Conservation (phyloP, 2,329 filamentous ascomycete species). For the Ophiocordyceps camponoti-leonardi region DNA sequence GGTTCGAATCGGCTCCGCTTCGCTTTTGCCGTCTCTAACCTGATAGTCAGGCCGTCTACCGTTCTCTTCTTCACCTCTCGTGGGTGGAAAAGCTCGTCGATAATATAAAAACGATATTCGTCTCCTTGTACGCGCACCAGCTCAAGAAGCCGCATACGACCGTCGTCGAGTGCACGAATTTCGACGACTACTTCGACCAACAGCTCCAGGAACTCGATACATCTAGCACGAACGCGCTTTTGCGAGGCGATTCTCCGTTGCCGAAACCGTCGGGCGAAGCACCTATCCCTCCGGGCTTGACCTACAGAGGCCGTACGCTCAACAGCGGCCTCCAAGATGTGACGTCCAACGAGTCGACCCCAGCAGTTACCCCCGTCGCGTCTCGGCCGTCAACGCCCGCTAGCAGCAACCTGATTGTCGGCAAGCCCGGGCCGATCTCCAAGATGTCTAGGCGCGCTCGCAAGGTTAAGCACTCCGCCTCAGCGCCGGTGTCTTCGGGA, state of each 20-base stretch:
- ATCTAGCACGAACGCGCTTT: conserved; percentile 17
- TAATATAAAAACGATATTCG: conserved; percentile 83
- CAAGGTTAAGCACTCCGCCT: conserved; percentile 47
- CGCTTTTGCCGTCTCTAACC: neutral
- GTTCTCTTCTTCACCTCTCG: conserved; percentile 81
- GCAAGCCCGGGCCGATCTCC: conserved; percentile 54
- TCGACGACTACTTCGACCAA: conserved; percentile 89
- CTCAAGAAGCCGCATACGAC: conserved; percentile 67
- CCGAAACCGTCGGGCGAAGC: conserved; percentile 9
- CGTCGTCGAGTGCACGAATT: conserved; percentile 58
- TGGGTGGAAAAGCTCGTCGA: conserved; percentile 97
- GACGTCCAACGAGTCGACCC: conserved; percentile 50
- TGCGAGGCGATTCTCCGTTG: conserved; percentile 17
- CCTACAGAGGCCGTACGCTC: conserved; percentile 19
- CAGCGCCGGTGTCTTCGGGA: conserved; percentile 58
- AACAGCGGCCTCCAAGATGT: conserved; percentile 16
- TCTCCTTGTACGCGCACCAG: conserved; percentile 78
- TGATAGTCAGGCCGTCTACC: conserved; percentile 66
- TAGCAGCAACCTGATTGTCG: conserved; percentile 45
- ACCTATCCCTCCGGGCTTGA: conserved; percentile 18
- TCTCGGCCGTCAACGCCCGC: conserved; percentile 67
- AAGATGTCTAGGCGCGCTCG: conserved; percentile 70
- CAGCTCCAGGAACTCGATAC: conserved; percentile 70
- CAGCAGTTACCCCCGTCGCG: conserved; percentile 51
- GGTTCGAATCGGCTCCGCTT: conserved; percentile 4